These are phyloP conservation scores for Stemphylium vesicarium DNA, from an alignment of 2,329 filamentous ascomycete species.

Conservation along the genomic window DNA sequence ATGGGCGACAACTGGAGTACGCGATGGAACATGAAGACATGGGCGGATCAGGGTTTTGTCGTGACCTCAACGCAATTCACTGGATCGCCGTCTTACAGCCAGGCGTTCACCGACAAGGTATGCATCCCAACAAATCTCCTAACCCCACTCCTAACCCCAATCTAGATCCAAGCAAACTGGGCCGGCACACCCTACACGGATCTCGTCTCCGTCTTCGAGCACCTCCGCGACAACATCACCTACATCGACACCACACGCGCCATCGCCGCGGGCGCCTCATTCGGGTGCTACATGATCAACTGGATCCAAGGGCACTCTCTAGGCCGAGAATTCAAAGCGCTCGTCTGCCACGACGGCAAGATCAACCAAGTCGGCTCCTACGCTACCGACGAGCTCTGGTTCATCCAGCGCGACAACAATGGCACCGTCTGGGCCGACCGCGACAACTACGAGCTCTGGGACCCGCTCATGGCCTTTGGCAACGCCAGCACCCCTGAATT, in stretches of 20 bases:
- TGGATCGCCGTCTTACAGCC: slow-evolving; percentile 81
- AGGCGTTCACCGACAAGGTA: slow-evolving; percentile 71
- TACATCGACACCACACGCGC: slow-evolving; percentile 74
- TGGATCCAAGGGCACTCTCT: slow-evolving; percentile 90
- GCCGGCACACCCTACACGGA: slow-evolving; percentile 84
- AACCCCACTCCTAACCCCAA: background rate
- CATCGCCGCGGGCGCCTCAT: slow-evolving; percentile 72
- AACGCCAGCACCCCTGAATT: slow-evolving; percentile 88
- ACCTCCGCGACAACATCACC: slow-evolving; percentile 68
- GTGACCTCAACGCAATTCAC: slow-evolving; percentile 83
- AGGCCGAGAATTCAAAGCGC: slow-evolving; percentile 82
- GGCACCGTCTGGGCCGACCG: slow-evolving; percentile 48
- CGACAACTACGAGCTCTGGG: slow-evolving; percentile 63
- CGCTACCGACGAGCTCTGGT: slow-evolving; percentile 60
- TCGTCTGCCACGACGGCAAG: slow-evolving; percentile 87
- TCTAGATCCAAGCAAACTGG: slow-evolving; percentile 75
- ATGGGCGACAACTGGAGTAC: slow-evolving; percentile 79
- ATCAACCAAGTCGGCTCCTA: slow-evolving; percentile 64
- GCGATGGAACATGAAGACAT: slow-evolving; percentile 83
- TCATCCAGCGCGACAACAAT: slow-evolving; percentile 56
- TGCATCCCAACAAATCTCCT: background rate
- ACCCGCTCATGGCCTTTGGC: slow-evolving; percentile 62
- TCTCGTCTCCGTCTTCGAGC: slow-evolving; percentile 77
- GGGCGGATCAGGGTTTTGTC: slow-evolving; percentile 86
- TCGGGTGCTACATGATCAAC: slow-evolving; percentile 59